Conservation (phyloP, 2,329 filamentous ascomycete species). For the Fusarium sp. region DNA sequence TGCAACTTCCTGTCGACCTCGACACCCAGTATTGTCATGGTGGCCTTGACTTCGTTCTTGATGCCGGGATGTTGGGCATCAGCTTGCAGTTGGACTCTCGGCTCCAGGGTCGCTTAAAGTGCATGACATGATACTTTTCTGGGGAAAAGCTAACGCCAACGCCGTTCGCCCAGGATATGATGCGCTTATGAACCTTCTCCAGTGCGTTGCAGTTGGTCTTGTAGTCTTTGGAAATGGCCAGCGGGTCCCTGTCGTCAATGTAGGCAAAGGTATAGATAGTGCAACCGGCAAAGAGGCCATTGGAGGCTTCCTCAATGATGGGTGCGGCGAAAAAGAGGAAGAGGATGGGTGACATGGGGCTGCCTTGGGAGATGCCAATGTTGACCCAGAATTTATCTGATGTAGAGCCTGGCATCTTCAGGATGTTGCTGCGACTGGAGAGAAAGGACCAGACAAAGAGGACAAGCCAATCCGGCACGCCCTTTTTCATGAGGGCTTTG, state of each 20-base stretch:
- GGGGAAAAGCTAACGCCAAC: constrained; percentile 4
- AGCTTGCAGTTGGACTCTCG: neutral
- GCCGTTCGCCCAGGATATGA: neutral
- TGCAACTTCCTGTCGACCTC: neutral
- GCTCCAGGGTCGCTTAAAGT: neutral
- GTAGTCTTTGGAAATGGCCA: constrained; percentile 7
- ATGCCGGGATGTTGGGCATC: constrained; percentile 8
- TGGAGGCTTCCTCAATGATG: neutral
- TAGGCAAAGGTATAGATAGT: constrained; percentile 1
- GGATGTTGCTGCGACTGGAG: neutral
- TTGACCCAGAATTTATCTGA: constrained; percentile 8
- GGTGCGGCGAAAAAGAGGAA: constrained; percentile 27
- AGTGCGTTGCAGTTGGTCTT: constrained; percentile 9
- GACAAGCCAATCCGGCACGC: constrained; percentile 16
- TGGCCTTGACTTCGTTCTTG: neutral
- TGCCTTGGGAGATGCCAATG: constrained; percentile 29
- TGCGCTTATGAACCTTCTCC: constrained; percentile 2
- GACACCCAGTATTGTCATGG: constrained; percentile 12
- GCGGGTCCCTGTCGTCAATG: constrained; percentile 18
- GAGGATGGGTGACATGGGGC: constrained; percentile 11
- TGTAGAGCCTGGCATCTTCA: constrained; percentile 6
- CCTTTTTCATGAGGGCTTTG: neutral
- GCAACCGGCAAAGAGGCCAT: neutral
- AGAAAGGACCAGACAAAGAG: constrained; percentile 16
- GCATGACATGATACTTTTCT: constrained; percentile 22